Base-by-base conservation (phyloP, 768 basidiomycete species). In the Rickenella mellea region DNA sequence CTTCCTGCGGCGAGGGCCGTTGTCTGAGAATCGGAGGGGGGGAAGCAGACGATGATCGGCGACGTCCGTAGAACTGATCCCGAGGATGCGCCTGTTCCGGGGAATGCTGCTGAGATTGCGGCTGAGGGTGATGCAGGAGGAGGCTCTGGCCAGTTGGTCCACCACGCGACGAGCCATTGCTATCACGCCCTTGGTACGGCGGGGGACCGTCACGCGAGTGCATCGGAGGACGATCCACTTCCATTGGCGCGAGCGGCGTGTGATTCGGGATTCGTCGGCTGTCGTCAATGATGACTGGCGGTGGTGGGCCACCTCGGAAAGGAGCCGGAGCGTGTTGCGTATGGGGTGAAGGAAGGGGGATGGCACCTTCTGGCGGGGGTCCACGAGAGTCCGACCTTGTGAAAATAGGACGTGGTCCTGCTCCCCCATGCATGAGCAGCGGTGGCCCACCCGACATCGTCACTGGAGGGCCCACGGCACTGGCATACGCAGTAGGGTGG, bases 401-500 rank as follows among this genome's bases (percentile, higher is more conserved):
- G 62, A 83, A 83, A 14, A 74, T 57, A 7, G 76, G 70, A 6
- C 78, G 74, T 1, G 65, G 60, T 4, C 63, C 66, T 33, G 55
- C 59, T 20, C 63, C 63, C 10, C 75, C 64, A 49, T 80, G 74
- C 21, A 86, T 51, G 40, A 83, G 60, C 17, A 85, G 66, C 19
- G 81, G 80, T 0, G 81, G 82, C 0, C 84, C 84, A 6, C 67
- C 66, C 11, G 87, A 65, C 6, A 80, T 76, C 1, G 76, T 50
- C 2, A 61, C 75, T 21, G 85, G 82, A 10, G 81, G 82, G 1
- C 81, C 74, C 19, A 82, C 75, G 0, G 81, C 73, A 46, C 78
- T 84, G 0, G 88, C 86, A 52, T 96, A 97, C 4, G 90, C 90
- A 3, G 90, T 94, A 1, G 93, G 93, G 54, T 97, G 93, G 0